Percentiles rank a stretch among this genome's conserved stretches.
These are phyloP conservation scores for Phanerochaete sordida DNA, from an alignment of 768 basidiomycete genomes.

Conservation along the genomic window DNA sequence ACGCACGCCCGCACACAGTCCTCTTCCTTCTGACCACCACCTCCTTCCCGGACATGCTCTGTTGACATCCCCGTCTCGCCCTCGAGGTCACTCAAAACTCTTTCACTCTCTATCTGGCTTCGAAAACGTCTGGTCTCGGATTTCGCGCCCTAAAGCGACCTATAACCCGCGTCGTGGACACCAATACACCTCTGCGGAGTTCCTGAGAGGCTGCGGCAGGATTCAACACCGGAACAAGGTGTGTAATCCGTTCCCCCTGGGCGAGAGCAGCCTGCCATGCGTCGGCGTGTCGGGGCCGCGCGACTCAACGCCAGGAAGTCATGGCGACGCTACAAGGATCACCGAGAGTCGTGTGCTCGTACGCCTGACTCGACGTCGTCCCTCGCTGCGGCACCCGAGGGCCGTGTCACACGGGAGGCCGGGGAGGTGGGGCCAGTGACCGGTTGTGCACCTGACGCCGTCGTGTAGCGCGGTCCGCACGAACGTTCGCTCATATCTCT, in stretches of 20 bases:
- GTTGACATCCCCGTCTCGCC: not conserved
- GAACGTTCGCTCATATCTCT: slow-evolving; percentile 4
- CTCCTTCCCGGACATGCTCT: not conserved
- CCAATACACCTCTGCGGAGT: not conserved
- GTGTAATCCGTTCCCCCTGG: not conserved
- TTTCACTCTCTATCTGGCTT: not conserved
- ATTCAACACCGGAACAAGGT: not conserved
- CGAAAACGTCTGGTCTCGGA: not conserved
- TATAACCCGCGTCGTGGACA: not conserved
- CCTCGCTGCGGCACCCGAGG: not conserved
- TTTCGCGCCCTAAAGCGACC: not conserved
- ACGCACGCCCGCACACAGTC: not conserved
- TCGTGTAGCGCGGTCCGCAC: not conserved
- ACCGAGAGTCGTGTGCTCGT: not conserved
- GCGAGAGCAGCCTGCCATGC: not conserved
- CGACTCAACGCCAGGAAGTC: not conserved
- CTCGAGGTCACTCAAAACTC: not conserved
- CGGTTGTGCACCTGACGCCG: not conserved
- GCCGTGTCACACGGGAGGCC: not conserved
- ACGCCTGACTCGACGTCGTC: not conserved
- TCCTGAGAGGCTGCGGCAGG: not conserved
- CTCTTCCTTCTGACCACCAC: not conserved
- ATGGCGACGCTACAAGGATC: not conserved
- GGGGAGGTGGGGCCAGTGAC: not conserved
- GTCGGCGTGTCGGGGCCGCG: not conserved